Conservation (phyloP, 2,329 filamentous ascomycete species). For the Ophiostoma ulmi region DNA sequence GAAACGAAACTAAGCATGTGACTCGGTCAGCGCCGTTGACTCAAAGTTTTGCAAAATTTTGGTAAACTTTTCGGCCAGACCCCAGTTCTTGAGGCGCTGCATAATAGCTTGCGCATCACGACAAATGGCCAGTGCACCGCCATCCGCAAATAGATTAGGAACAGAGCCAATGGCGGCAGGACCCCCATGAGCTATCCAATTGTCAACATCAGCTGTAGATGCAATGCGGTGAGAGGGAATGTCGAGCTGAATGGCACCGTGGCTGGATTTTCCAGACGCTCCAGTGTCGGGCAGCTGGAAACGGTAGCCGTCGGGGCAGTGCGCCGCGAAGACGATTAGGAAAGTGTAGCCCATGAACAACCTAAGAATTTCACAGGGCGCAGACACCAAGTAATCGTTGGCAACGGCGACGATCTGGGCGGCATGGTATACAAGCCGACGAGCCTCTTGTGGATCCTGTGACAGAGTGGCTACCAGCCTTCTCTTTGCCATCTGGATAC, state of each 20-base stretch:
- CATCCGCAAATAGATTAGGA: conserved; percentile 27
- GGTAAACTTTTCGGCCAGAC: conserved; percentile 32
- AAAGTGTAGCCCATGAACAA: conserved; percentile 35
- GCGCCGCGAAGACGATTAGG: conserved; percentile 31
- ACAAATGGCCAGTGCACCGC: conserved; percentile 27
- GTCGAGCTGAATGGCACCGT: conserved; percentile 28
- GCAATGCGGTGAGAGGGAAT: conserved; percentile 24
- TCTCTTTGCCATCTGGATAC: conserved; percentile 29
- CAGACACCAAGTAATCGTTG: conserved; percentile 32
- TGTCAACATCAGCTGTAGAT: conserved; percentile 21
- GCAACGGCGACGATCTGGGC: conserved; percentile 33
- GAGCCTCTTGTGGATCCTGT: conserved; percentile 27
- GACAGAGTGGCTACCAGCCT: conserved; percentile 29
- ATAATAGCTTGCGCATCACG: conserved; percentile 31
- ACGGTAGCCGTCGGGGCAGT: conserved; percentile 27
- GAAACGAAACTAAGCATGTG: background rate
- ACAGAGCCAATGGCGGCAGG: conserved; percentile 30
- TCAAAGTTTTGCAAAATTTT: conserved; percentile 30
- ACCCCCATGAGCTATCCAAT: conserved; percentile 31
- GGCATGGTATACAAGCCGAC: conserved; percentile 32
- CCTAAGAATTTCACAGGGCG: conserved; percentile 34
- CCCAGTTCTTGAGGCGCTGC: conserved; percentile 30
- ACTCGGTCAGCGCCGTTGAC: conserved; percentile 11
- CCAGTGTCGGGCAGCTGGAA: background rate
- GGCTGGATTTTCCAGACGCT: background rate